phyloP scores from a whole-genome alignment of 2,329 filamentous ascomycete genomes.

The Hymenoscyphus albidus region DNA sequence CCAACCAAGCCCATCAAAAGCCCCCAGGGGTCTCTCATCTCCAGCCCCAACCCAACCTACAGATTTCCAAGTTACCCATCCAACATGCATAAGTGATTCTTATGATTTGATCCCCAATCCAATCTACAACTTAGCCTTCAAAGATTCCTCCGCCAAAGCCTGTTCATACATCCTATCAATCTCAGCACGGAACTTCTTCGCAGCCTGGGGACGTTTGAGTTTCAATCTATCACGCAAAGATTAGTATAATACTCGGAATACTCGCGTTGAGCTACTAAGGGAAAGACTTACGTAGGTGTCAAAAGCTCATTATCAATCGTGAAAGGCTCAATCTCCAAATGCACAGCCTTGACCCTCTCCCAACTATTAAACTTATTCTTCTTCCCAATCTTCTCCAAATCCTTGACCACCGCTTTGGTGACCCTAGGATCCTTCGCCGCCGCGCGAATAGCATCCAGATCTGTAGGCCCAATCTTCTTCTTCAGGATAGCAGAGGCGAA shows the following conservation, averaged over 20 bases:
- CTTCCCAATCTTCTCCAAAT: slow-evolving; percentile 73
- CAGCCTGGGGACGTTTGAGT: slow-evolving; percentile 65
- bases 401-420: slow-evolving; percentile 68
- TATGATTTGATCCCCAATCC: no score
- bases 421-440: slow-evolving; percentile 68
- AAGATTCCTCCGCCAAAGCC: slow-evolving; percentile 32
- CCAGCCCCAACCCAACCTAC: no score
- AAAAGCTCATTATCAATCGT: slow-evolving; percentile 87
- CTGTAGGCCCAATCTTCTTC: slow-evolving; percentile 57
- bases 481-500: slow-evolving; percentile 77
- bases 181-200: slow-evolving; percentile 44
- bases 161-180: slow-evolving; percentile 36
- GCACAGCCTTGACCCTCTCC: slow-evolving; percentile 72
- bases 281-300: slow-evolving; percentile 71
- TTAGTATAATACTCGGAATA: slow-evolving; percentile 10
- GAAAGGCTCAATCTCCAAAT: slow-evolving; percentile 83
- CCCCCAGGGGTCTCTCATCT: no score
- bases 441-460: slow-evolving; percentile 62
- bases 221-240: slow-evolving; percentile 52
- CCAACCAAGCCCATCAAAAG: no score
- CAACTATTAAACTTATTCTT: slow-evolving; percentile 89
- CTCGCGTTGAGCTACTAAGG: not conserved
- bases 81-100: no score
- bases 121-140: slow-evolving; percentile 46
- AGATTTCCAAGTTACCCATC: no score